Evolutionary conservation across 2,329 filamentous ascomycete species (phyloP).

Genomic region (Aspergillus hiratsukae): DNA sequence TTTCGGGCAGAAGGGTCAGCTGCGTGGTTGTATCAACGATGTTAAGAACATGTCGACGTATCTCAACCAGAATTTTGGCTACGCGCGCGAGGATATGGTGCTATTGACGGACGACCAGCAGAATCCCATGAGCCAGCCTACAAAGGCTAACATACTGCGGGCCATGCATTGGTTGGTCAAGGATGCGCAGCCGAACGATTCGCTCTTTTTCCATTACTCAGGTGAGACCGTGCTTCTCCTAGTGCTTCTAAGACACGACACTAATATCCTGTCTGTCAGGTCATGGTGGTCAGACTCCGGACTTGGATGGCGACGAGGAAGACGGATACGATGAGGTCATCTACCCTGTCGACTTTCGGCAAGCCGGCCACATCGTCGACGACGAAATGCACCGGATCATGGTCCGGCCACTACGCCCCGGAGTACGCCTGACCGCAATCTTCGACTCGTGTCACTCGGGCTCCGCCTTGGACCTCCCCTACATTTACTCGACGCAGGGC

Average conservation of each 20-base stretch:
- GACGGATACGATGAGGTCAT: conserved; percentile 76
- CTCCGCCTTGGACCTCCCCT: conserved; percentile 62
- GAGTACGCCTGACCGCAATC: conserved; percentile 71
- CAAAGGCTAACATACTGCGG: conserved; percentile 88
- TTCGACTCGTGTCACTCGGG: conserved; percentile 67
- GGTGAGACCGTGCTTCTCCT: conserved; percentile 49
- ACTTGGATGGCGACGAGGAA: conserved; percentile 70
- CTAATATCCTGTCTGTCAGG: conserved; percentile 40
- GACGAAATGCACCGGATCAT: conserved; percentile 75
- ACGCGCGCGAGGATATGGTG: conserved; percentile 95
- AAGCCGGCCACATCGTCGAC: conserved; percentile 69
- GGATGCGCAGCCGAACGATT: conserved; percentile 86
- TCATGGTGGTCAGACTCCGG: conserved; percentile 71
- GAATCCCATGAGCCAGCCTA: conserved; percentile 94
- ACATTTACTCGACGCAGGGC: conserved; percentile 63
- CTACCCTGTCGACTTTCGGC: conserved; percentile 69
- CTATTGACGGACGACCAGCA: conserved; percentile 94
- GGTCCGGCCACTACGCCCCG: conserved; percentile 71
- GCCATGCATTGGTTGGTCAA: conserved; percentile 99
- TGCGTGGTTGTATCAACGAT: conserved; percentile 93
- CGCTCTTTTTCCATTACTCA: conserved; percentile 96
- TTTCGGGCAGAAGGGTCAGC: conserved; percentile 84
- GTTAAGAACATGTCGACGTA: conserved; percentile 96
- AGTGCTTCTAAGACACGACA: conserved; percentile 6
- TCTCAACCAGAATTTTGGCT: conserved; percentile 81